Conservation (phyloP, 495 filamentous ascomycete genomes). For the Aspergillus asperescens region DNA sequence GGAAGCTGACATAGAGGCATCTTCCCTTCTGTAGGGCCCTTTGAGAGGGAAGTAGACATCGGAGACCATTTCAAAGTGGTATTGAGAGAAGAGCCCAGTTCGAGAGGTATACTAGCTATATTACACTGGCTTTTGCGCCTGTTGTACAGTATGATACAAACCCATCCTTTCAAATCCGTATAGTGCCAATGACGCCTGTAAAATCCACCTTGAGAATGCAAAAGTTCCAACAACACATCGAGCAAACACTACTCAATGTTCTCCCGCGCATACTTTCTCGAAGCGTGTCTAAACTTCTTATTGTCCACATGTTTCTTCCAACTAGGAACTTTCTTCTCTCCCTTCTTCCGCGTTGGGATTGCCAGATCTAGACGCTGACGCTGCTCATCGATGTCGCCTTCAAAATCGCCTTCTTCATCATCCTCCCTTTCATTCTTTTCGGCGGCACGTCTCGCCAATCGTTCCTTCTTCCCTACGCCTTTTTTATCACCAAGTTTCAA, state of each 20-base stretch:
- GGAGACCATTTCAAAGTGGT: too few relatives aligned
- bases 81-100: not conserved
- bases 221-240: not conserved
- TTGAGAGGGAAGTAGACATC: too few relatives aligned
- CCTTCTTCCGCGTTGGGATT: conserved; percentile 31
- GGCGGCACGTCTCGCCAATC: conserved; percentile 33
- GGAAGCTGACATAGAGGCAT: too few relatives aligned
- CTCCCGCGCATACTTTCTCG: conserved; percentile 32
- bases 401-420: conserved; percentile 29
- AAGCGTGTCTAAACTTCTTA: conserved; percentile 38
- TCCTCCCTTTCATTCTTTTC: conserved; percentile 30
- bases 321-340: conserved; percentile 36
- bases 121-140: conserved; percentile 8
- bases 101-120: conserved; percentile 8
- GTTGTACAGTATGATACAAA: conserved; percentile 23
- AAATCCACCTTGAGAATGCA: not conserved
- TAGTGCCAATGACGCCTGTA: conserved; percentile 3
- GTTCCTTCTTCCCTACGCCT: conserved; percentile 50
- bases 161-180: not conserved
- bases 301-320: conserved; percentile 45
- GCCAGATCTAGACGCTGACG: conserved; percentile 11
- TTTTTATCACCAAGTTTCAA: conserved; percentile 58
- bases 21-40: too few relatives aligned
- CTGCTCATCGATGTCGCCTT: conserved; percentile 15
- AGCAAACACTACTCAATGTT: conserved; percentile 12